phyloP scores from a whole-genome alignment of 495 filamentous ascomycete species.

The Aspergillus avenaceus region DNA sequence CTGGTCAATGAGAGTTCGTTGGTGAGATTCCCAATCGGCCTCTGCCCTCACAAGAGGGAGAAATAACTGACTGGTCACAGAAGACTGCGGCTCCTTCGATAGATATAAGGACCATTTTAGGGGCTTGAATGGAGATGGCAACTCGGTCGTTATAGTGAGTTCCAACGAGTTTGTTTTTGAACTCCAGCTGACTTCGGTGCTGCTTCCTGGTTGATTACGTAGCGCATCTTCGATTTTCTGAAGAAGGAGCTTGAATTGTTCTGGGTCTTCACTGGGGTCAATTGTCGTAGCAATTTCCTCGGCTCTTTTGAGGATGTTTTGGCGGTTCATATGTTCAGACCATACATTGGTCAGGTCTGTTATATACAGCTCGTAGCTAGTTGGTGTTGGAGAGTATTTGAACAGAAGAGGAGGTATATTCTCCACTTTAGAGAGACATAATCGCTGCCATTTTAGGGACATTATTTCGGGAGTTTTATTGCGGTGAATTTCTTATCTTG shows the following conservation, averaged over 20 bases:
- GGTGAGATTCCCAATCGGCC: conserved; percentile 46
- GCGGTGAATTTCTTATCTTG: conserved; percentile 14
- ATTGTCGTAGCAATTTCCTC: conserved; percentile 68
- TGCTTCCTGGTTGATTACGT: conserved; percentile 34
- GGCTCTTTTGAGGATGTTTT: conserved; percentile 62
- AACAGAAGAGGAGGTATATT: conserved; percentile 49
- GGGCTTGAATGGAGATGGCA: conserved; percentile 65
- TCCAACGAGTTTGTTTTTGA: conserved; percentile 37
- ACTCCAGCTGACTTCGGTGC: conserved; percentile 24
- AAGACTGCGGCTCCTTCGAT: conserved; percentile 46
- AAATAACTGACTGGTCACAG: conserved; percentile 57
- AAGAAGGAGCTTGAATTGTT: conserved; percentile 69
- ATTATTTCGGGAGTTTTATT: too few species aligned
- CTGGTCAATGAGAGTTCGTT: conserved; percentile 51
- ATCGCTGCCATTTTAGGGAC: conserved; percentile 35
- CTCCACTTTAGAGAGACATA: conserved; percentile 18
- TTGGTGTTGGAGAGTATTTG: conserved; percentile 43
- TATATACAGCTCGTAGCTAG: conserved; percentile 67
- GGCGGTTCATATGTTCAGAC: conserved; percentile 63
- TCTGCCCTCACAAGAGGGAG: conserved; percentile 64
- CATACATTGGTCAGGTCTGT: conserved; percentile 88
- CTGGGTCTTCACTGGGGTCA: conserved; percentile 73
- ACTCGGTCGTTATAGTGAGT: conserved; percentile 53
- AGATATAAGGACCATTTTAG: conserved; percentile 67
- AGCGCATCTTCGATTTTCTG: conserved; percentile 66